phyloP scores from a whole-genome alignment of 1,284 basidiomycete species.

The Moniliophthora roreri region DNA sequence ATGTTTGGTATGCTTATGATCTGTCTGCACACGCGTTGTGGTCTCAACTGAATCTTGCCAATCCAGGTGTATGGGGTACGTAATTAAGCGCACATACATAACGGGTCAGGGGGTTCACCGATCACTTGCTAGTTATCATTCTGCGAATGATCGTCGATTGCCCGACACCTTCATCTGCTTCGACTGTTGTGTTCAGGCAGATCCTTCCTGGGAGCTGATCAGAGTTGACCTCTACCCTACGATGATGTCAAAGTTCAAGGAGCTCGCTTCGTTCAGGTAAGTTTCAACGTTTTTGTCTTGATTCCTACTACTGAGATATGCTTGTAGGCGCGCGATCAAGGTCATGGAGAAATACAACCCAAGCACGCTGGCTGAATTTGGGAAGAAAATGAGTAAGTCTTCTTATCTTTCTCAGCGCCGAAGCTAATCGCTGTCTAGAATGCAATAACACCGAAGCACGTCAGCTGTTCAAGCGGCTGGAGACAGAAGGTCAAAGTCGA shows the following conservation, averaged over 20 bases:
- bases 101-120: too few species aligned
- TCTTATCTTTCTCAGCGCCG: not conserved
- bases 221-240: slow-evolving; percentile 54
- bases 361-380: slow-evolving; percentile 51
- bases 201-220: slow-evolving; percentile 68
- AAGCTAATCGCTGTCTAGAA: slow-evolving; percentile 32
- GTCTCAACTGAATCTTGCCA: too few species aligned
- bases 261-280: slow-evolving; percentile 69
- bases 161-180: slow-evolving; percentile 64
- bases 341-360: slow-evolving; percentile 54
- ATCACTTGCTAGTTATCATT: slow-evolving; percentile 55
- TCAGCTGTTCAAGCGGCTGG: slow-evolving; percentile 66
- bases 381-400: slow-evolving; percentile 54
- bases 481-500: slow-evolving; percentile 56
- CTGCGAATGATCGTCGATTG: slow-evolving; percentile 51
- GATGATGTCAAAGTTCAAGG: slow-evolving; percentile 62
- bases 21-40: too few species aligned
- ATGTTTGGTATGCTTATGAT: slow-evolving; percentile 56
- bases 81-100: too few species aligned
- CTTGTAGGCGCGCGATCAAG: slow-evolving; percentile 69
- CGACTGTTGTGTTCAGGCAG: slow-evolving; percentile 64
- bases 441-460: slow-evolving; percentile 54
- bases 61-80: slow-evolving; percentile 80
- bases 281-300: slow-evolving; percentile 12
- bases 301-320: not conserved